Base-by-base conservation (phyloP, 192 early-diverging fungal species). In the Backusella westeae region DNA sequence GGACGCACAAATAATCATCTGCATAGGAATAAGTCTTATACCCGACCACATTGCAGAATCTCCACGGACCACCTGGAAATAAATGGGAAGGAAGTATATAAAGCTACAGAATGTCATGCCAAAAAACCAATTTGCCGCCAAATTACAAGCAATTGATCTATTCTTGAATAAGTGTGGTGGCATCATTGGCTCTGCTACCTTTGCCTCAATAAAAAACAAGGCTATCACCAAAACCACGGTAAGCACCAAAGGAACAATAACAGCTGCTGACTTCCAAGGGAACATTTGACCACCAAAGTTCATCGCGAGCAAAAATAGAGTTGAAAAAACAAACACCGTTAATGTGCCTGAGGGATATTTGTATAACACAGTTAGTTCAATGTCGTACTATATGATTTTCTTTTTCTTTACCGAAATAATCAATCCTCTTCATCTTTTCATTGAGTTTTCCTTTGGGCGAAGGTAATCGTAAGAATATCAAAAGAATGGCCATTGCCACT, bases 11-110 rank as follows among this genome's bases (percentile, higher is more conserved):
- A 85, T 80, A 19, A 71, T 34, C 49, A 82, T 39, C 23, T 82
- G 72, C 72, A 85, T 70, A 1, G 81, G 80, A 41, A 85, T 77
- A 44, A 80, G 44, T 39, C 81, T 78, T 12, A 85, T 68, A 73
- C 83, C 83, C 2, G 78, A 82, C 68, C 67, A 39, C 36, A 79
- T 85, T 1, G 83, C 81, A 6, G 86, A 77, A 44, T 91, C 89
- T 39, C 90, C 93, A 53, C 90, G 84, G 21, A 96, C 93, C 49
- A 97, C 85, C 49, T 82, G 81, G 21, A 82, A 69, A 72, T 78
- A 73, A n/a, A 84, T 52, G 6, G 83, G 80, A 5, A 79, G 71
- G 42, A 69, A 84, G 23, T 76, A 84, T n/a, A 82, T 59, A 10
- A 85, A 69, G n/a, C 66, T 52, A 67, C 77, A 80, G 56, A 85